Conservation (phyloP, 305 asterid species). For the Plantago coronopus region DNA sequence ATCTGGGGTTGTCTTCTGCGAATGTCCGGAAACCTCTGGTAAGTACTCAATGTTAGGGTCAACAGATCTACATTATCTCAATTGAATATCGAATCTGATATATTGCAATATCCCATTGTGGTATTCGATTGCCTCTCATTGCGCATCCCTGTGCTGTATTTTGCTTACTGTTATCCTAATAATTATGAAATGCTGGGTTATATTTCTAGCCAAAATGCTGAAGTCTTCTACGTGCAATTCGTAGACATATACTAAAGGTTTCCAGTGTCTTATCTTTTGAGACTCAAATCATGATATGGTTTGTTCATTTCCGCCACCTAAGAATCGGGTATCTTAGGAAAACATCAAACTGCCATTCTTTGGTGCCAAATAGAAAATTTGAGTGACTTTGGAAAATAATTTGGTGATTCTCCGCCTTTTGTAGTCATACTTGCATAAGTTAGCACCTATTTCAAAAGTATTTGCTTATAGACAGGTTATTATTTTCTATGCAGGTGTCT, state of each 20-base stretch:
- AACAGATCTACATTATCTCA: background rate
- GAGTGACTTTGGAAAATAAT: background rate
- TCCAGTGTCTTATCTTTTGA: background rate
- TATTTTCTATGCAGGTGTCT: conserved; percentile 55
- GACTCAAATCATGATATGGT: background rate
- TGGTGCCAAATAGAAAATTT: conserved; percentile 7
- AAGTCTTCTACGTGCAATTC: conserved; percentile 11
- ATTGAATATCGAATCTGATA: background rate
- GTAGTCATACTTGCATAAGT: background rate
- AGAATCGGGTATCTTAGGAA: conserved; percentile 9
- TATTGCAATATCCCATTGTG: background rate
- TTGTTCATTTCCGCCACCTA: conserved; percentile 17
- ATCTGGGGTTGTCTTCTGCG: conserved; percentile 56
- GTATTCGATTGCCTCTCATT: background rate
- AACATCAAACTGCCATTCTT: conserved; percentile 11
- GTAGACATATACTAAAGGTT: background rate
- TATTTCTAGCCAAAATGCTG: conserved; percentile 1
- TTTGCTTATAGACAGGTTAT: conserved; percentile 13
- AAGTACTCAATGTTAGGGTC: conserved; percentile 23
- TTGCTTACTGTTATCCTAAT: conserved; percentile 1
- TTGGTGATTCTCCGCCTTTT: conserved; percentile 1
- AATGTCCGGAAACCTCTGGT: conserved; percentile 72
- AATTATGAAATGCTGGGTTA: background rate
- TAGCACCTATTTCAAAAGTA: background rate
- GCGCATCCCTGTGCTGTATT: background rate